phyloP scores from a whole-genome alignment of 1,284 basidiomycete species.

The Trametes pubescens region DNA sequence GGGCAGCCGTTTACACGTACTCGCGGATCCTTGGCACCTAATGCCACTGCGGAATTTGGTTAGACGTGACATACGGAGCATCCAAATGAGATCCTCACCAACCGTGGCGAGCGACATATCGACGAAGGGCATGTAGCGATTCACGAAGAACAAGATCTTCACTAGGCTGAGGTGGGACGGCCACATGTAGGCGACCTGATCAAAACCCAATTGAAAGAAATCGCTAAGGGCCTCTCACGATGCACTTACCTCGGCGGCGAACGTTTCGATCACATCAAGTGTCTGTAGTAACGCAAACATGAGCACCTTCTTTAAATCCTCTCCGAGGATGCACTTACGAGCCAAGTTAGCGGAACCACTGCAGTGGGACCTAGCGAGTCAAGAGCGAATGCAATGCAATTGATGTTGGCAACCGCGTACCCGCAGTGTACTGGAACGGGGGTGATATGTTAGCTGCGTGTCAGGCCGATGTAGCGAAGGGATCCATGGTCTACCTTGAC shows the following conservation, averaged over 20 bases:
- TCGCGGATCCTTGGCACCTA: not conserved
- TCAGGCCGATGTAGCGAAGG: not conserved
- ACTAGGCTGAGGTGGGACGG: not conserved
- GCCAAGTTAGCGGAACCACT: not conserved
- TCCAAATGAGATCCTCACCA: not conserved
- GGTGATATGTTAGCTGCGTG: too few relatives aligned
- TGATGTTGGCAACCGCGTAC: not conserved
- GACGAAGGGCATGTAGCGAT: constrained; percentile 7
- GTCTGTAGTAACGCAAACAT: not conserved
- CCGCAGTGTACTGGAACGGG: not conserved
- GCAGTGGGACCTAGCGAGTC: not conserved
- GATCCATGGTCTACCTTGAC: not conserved
- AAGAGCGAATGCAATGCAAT: not conserved
- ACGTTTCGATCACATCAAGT: not conserved
- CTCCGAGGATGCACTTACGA: not conserved
- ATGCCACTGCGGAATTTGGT: not conserved
- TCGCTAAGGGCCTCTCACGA: not conserved
- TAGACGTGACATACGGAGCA: not conserved
- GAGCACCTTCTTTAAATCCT: not conserved
- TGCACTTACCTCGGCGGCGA: not conserved
- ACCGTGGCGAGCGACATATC: not conserved
- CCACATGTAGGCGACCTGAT: constrained; percentile 2
- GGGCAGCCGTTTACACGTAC: not conserved
- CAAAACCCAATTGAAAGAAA: not conserved
- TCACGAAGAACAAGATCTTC: constrained; percentile 6